A percentile compares a stretch with the other conserved stretches of the same genome.
phyloP scores from a whole-genome alignment of 2,329 filamentous ascomycete genomes.

The Alternaria triticina region DNA sequence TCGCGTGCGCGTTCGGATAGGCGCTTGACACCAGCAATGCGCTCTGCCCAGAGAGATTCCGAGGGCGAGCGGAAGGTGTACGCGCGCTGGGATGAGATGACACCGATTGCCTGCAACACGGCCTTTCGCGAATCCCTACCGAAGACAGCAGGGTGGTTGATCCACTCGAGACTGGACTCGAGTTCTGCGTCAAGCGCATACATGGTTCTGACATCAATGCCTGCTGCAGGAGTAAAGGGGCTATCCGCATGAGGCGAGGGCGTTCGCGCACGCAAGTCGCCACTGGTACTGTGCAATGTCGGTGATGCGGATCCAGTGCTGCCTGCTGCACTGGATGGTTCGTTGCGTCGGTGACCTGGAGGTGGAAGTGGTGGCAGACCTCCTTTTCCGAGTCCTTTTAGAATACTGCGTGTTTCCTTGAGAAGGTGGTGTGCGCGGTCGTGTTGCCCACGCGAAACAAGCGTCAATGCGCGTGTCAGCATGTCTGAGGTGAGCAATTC shows the following conservation, averaged over 20 bases:
- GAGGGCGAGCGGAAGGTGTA: slow-evolving; percentile 92
- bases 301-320: slow-evolving; percentile 48
- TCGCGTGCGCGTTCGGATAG: slow-evolving; percentile 85
- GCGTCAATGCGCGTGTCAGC: slow-evolving; percentile 87
- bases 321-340: slow-evolving; percentile 49
- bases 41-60: slow-evolving; percentile 85
- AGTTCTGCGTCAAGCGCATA: slow-evolving; percentile 88
- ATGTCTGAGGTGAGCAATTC: slow-evolving; percentile 97
- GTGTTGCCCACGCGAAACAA: slow-evolving; percentile 90
- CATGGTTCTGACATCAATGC: slow-evolving; percentile 85
- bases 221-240: slow-evolving; percentile 66
- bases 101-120: slow-evolving; percentile 93
- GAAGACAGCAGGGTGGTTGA: slow-evolving; percentile 94
- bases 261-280: slow-evolving; percentile 42
- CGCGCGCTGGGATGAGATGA: slow-evolving; percentile 91
- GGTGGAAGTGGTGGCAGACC: slow-evolving; percentile 88
- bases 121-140: slow-evolving; percentile 92
- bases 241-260: slow-evolving; percentile 49
- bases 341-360: slow-evolving; percentile 51
- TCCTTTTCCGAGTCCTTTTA: slow-evolving; percentile 95
- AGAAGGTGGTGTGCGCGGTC: slow-evolving; percentile 92
- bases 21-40: slow-evolving; percentile 80
- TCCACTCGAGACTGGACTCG: slow-evolving; percentile 92
- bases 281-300: slow-evolving; percentile 48
- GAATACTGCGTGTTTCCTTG: slow-evolving; percentile 89